Evolutionary conservation across 140 eudicot genomes (phyloP), one percentile per base, ranked within the genome.

Genomic region (Flaveria floridana): DNA sequence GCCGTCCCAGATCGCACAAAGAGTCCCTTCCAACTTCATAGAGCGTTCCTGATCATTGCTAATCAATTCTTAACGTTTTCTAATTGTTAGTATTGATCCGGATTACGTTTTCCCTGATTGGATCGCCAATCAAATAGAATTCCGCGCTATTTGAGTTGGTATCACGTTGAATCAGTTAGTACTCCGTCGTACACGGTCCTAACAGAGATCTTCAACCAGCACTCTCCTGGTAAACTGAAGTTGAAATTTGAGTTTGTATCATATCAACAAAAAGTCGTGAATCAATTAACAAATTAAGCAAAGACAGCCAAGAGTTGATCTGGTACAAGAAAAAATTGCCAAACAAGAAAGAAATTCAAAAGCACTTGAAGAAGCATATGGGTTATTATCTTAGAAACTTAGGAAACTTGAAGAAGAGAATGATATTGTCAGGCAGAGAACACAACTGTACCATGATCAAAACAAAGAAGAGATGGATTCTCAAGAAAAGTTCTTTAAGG

Each of bases 391-490:
- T 71, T 85, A 84, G 59, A 93, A 88, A 76, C 83, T 90, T 18
- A 79, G 90, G 19, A 86, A 74, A 75, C 84, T 87, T 0, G 18
- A 59, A 77, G 95, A 84, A 51, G 96, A 85, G 62, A 80, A 74
- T 66, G 79, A 79, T 11, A 83, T 87, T 41, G 89, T 88, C 51
- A 81, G 87, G 52, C 82, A 82, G 76, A 86, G 87, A 67, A 87
- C 89, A n/a, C 85, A 78, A 16, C 52, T 50, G 28, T 85, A 89
- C 55, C 87, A 89, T 67, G 84, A 91, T 11, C 89, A 87, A 47
- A 89, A 80, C 81, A 84, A 76, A 69, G 89, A 93, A 64, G 95
- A 87, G 98, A 87, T 93, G 97, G 96, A 90, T 52, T 78, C 2
- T 13, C 97, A 88, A 57, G 98, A 92, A 14, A 74, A 83, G 2